Percentiles rank a stretch among this genome's conserved stretches.
These are phyloP conservation scores for Aspergillus sp. DNA, from an alignment of 2,329 filamentous ascomycete species.

Conservation along the genomic window DNA sequence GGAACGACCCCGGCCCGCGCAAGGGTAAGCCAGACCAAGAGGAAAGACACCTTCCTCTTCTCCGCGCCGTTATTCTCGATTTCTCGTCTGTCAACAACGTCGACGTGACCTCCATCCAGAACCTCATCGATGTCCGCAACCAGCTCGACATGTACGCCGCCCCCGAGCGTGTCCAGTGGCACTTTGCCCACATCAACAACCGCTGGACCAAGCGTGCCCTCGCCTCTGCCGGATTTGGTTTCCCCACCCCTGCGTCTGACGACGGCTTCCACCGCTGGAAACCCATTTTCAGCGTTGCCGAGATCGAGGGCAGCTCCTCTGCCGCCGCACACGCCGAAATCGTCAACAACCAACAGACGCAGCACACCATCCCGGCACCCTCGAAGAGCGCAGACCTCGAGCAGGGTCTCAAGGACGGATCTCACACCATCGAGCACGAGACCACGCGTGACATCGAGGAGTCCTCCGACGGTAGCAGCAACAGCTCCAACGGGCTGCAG, in stretches of 20 bases:
- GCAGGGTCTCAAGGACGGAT: constrained; percentile 25
- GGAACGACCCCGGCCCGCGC: constrained; percentile 84
- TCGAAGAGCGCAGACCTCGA: constrained; percentile 22
- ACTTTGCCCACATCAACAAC: constrained; percentile 89
- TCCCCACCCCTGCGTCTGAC: constrained; percentile 55
- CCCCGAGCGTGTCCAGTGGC: constrained; percentile 84
- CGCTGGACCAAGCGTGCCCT: constrained; percentile 91
- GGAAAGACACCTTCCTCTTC: constrained; percentile 52
- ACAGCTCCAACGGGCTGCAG: constrained; percentile 30
- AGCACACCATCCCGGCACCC: constrained; percentile 7
- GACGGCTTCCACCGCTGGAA: constrained; percentile 67
- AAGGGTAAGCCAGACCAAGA: constrained; percentile 47
- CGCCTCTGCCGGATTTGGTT: constrained; percentile 80
- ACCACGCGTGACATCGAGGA: constrained; percentile 20
- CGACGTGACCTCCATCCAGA: constrained; percentile 86
- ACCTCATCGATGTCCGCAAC: constrained; percentile 88
- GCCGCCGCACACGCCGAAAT: constrained; percentile 63
- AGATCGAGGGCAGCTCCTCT: constrained; percentile 66
- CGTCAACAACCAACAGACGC: constrained; percentile 51
- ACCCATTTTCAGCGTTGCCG: constrained; percentile 89
- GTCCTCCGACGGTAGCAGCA: constrained; percentile 22
- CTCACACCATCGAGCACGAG: constrained; percentile 26
- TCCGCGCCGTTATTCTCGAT: constrained; percentile 88
- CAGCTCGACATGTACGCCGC: constrained; percentile 80
- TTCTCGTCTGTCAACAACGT: constrained; percentile 92